Base-by-base conservation (phyloP, 2,329 filamentous ascomycete genomes). In the Aureobasidium sp. region DNA sequence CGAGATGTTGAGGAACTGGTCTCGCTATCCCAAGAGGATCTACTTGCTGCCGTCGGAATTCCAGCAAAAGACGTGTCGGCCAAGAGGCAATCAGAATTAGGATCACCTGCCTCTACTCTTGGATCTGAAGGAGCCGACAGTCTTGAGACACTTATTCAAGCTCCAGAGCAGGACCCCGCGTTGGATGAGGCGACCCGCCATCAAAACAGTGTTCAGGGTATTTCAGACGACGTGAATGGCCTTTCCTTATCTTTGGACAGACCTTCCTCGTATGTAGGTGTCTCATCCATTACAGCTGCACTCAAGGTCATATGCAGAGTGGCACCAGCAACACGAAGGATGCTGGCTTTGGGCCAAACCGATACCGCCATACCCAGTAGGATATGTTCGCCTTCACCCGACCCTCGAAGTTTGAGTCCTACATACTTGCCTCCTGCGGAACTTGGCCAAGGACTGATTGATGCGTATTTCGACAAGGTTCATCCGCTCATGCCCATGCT, bases 141-240 rank as follows among this genome's bases (percentile, higher is more conserved):
- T 53, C 69, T 81, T 4, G 78, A 80, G 57, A 74, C 75, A 39
- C 74, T 90, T 12, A 86, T 90, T 64, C 83, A 85, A 60, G 83
- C 88, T 61, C 85, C 86, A 0, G 74, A 76, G 19, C 74, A 79
- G 41, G 80, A 84, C 59, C 75, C 77, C 3, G 81, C 83, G 63
- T 83, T 80, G 78, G 85, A 88, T 56, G 85, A 89, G 63, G 80
- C 69, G 29, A 68, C 60, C 19, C 56, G 68, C 53, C 67, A 73
- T 44, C 64, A 67, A 42, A 60, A 68, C 51, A 68, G 68, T 38
- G 68, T 74, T 22, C 71, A 74, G 55, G 68, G 70, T 44, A 72
- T 64, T 25, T 63, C 63, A 2, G 63, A 66, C 55, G 64, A 66
- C 35, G 61, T 66, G 30, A 62, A 66, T 50, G 63, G 62, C 6